A percentile compares a stretch with the other conserved stretches of the same genome.
Evolutionary conservation across 2,329 filamentous ascomycete species (phyloP).

Genomic region (Cadophora malorum): DNA sequence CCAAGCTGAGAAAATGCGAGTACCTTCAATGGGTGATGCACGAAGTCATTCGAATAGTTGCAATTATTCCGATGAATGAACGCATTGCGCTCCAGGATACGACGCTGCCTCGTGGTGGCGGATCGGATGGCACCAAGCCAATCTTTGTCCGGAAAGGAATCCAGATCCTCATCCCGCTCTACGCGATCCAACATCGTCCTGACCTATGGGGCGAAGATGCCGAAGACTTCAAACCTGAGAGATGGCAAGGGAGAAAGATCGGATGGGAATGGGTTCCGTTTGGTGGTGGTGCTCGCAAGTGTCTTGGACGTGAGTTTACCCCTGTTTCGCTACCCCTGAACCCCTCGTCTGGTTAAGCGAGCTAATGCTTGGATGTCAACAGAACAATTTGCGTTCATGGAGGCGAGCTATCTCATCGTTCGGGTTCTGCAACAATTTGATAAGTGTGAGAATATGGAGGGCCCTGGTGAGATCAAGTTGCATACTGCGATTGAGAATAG

Average conservation of each 20-base stretch:
- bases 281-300: conserved; percentile 70
- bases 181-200: conserved; percentile 45
- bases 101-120: conserved; percentile 46
- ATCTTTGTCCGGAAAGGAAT: conserved; percentile 43
- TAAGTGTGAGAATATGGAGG: conserved; percentile 34
- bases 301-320: conserved; percentile 62
- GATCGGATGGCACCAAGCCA: conserved; percentile 39
- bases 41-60: conserved; percentile 52
- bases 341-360: neutral
- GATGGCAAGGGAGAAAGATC: conserved; percentile 56
- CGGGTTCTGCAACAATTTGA: conserved; percentile 43
- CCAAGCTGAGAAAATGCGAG: conserved; percentile 32
- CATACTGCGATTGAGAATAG: conserved; percentile 38
- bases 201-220: conserved; percentile 70
- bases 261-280: conserved; percentile 81
- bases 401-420: conserved; percentile 40
- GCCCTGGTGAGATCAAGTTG: conserved; percentile 30
- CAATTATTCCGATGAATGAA: conserved; percentile 58
- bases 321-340: conserved; percentile 6
- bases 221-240: conserved; percentile 42
- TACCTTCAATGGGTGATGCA: conserved; percentile 38
- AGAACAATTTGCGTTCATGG: conserved; percentile 44
- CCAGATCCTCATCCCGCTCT: conserved; percentile 33
- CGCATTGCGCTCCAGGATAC: conserved; percentile 55
- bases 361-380: conserved; percentile 15